A percentile compares a stretch with the other conserved stretches of the same genome.
These are phyloP conservation scores for Fusarium stilboides DNA, from an alignment of 2,329 filamentous ascomycete genomes.

Conservation along the genomic window DNA sequence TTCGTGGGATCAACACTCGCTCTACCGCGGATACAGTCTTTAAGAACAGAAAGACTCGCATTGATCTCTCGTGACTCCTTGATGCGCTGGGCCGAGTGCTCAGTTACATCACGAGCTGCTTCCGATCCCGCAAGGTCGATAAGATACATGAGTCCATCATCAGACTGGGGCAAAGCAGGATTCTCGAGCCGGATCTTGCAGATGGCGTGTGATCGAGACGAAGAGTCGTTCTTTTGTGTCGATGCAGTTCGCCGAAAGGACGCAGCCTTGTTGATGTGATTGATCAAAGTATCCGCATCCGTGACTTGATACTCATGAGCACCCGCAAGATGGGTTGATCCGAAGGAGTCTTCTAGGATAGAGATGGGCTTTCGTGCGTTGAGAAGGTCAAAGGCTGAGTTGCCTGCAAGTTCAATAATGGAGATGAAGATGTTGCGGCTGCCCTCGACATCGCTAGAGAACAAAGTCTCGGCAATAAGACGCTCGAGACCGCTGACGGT, in stretches of 20 bases:
- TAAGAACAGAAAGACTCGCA: conserved; percentile 63
- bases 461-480: conserved; percentile 57
- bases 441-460: conserved; percentile 47
- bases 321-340: conserved; percentile 61
- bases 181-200: conserved; percentile 63
- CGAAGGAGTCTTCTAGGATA: conserved; percentile 63
- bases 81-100: conserved; percentile 61
- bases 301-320: conserved; percentile 57
- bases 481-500: conserved; percentile 61
- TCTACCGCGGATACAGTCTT: conserved; percentile 67
- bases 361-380: conserved; percentile 59
- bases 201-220: conserved; percentile 65
- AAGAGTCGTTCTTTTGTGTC: conserved; percentile 63
- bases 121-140: conserved; percentile 67
- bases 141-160: conserved; percentile 63
- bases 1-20: conserved; percentile 54
- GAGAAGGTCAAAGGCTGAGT: conserved; percentile 58
- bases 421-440: conserved; percentile 54
- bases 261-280: conserved; percentile 56
- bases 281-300: conserved; percentile 50
- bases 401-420: conserved; percentile 59
- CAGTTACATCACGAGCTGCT: conserved; percentile 59
- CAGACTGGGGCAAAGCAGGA: conserved; percentile 42
- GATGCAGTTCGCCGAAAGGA: conserved; percentile 59
- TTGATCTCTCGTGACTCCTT: conserved; percentile 65